phyloP scores from a whole-genome alignment of 257 asterid species.

The Handroanthus guayacan region DNA sequence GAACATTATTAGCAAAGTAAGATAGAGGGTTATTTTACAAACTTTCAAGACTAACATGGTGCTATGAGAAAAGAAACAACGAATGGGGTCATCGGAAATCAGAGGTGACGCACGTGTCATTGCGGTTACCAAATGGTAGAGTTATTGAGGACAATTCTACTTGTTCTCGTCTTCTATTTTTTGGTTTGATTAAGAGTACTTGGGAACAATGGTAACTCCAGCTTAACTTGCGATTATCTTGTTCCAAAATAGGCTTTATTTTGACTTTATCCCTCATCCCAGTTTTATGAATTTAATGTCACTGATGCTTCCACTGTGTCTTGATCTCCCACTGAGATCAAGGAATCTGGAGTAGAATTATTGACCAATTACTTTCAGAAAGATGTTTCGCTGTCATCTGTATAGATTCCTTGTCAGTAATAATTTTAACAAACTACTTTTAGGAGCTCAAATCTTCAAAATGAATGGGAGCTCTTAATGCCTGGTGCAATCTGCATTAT shows the following conservation, averaged over 20 bases:
- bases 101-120: not conserved
- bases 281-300: not conserved
- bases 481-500: constrained; percentile 21
- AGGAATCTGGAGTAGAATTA: constrained; percentile 18
- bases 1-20: not conserved
- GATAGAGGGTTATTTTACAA: not conserved
- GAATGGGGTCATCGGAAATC: constrained; percentile 13
- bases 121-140: not conserved
- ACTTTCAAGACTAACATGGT: not conserved
- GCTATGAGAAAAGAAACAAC: not conserved
- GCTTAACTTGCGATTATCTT: not conserved
- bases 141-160: not conserved
- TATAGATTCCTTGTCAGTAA: not conserved
- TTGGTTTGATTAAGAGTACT: not conserved
- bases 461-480: constrained; percentile 3
- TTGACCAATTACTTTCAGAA: not conserved
- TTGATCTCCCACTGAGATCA: not conserved
- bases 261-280: not conserved
- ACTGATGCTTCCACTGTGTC: not conserved
- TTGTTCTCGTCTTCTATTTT: not conserved
- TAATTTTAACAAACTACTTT: not conserved
- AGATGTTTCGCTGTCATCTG: not conserved
- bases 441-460: constrained; percentile 18
- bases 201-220: not conserved
- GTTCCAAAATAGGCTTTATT: not conserved